phyloP scores from a whole-genome alignment of 139 green algal species.

The Mychonastes homosphaera region DNA sequence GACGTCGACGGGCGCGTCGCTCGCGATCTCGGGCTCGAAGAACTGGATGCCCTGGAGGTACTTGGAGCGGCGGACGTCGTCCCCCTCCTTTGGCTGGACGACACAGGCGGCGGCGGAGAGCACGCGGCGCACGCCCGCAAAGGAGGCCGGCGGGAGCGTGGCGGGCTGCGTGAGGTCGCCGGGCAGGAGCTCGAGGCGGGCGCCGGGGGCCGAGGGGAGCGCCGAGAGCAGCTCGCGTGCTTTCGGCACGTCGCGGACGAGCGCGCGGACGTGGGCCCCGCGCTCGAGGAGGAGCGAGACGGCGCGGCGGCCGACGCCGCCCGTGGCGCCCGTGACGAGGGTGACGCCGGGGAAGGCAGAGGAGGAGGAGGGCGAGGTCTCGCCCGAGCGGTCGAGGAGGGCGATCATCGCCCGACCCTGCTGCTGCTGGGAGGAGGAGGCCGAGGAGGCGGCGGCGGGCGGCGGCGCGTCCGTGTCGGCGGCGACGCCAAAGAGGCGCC shows the following conservation, averaged over 20 bases:
- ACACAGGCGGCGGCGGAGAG: slow-evolving; percentile 61
- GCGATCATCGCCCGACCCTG: no score
- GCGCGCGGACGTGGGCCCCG: slow-evolving; percentile 52
- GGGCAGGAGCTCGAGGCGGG: slow-evolving; percentile 53
- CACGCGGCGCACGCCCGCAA: slow-evolving; percentile 52
- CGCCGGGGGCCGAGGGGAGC: slow-evolving; percentile 29
- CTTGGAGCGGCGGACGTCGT: slow-evolving; percentile 64
- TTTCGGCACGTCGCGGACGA: slow-evolving; percentile 60
- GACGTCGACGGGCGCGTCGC: slow-evolving; percentile 55
- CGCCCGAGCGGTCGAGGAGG: no score
- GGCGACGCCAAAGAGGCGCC: no score
- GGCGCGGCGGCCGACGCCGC: slow-evolving; percentile 69
- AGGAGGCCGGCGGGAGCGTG: slow-evolving; percentile 64
- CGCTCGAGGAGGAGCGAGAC: slow-evolving; percentile 53
- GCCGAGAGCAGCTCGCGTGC: slow-evolving; percentile 48
- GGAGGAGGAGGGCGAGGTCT: no score
- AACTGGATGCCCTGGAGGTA: slow-evolving; percentile 84
- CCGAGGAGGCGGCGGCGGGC: no score
- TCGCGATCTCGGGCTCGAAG: slow-evolving; percentile 59
- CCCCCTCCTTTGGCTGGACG: slow-evolving; percentile 78
- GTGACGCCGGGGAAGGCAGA: no score
- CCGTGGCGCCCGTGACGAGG: slow-evolving; percentile 66
- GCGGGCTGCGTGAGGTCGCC: slow-evolving; percentile 66
- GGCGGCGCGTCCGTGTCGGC: no score
- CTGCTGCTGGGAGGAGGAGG: no score